Evolutionary conservation across 345 rosid genomes (phyloP).

Genomic region (Angophora floribunda): DNA sequence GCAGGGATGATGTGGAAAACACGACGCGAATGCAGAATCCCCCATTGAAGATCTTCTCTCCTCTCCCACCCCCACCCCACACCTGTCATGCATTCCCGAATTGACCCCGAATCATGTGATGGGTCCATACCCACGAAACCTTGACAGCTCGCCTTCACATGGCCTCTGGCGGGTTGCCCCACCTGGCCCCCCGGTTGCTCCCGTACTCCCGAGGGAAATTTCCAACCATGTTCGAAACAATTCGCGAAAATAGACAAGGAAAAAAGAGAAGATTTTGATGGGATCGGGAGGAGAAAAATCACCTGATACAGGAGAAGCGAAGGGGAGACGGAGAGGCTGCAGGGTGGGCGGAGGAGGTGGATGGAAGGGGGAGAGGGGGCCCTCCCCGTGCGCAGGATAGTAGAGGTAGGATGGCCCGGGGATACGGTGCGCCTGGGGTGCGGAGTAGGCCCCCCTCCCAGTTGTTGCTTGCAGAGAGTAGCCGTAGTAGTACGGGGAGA

Average conservation of each 20-base stretch:
- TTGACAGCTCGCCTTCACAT: neutral
- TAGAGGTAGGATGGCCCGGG: conserved; percentile 35
- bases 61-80: neutral
- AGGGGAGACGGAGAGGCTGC: conserved; percentile 10
- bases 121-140: neutral
- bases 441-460: conserved; percentile 28
- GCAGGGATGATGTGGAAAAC: neutral
- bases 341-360: conserved; percentile 24
- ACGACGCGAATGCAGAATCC: neutral
- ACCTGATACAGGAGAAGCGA: conserved; percentile 39
- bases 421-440: conserved; percentile 23
- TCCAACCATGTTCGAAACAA: neutral
- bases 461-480: conserved; percentile 42
- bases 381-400: conserved; percentile 39
- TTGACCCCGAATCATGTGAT: neutral
- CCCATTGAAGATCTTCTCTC: neutral
- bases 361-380: conserved; percentile 24
- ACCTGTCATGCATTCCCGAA: neutral
- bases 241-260: neutral
- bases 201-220: neutral
- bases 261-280: neutral
- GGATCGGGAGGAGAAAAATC: neutral
- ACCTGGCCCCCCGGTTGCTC: neutral
- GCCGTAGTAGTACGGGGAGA: conserved; percentile 50
- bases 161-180: neutral